phyloP scores from a whole-genome alignment of 192 early-diverging fungal genomes.

The Backusella circina region DNA sequence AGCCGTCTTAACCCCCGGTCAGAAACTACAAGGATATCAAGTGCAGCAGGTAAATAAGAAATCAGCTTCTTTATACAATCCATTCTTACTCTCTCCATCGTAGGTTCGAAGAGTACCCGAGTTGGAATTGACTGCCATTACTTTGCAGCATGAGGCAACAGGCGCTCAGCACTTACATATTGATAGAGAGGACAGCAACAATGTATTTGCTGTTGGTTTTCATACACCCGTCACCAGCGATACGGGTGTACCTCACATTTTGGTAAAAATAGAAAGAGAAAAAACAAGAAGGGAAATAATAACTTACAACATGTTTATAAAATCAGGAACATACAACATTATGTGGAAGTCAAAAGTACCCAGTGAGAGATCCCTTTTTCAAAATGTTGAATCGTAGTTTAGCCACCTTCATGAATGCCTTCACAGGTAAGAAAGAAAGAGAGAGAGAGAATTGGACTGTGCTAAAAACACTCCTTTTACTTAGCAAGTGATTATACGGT shows the following conservation, averaged over 20 bases:
- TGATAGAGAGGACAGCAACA: constrained; percentile 81
- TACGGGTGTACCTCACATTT: constrained; percentile 90
- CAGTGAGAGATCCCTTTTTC: constrained; percentile 98
- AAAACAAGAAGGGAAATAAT: background rate
- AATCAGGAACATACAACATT: constrained; percentile 84
- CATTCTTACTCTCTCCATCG: background rate
- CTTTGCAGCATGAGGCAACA: constrained; percentile 69
- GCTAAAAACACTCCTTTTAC: background rate
- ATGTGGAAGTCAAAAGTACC: constrained; percentile 83
- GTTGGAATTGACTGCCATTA: constrained; percentile 74
- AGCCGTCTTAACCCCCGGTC: constrained; percentile 6
- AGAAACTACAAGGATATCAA: constrained; percentile 15
- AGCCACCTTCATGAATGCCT: constrained; percentile 97
- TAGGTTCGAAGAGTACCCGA: constrained; percentile 63
- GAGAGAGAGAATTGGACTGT: background rate
- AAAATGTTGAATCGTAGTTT: constrained; percentile 96
- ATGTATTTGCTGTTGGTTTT: constrained; percentile 93
- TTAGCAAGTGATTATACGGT: constrained; percentile 80
- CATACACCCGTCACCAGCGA: constrained; percentile 77
- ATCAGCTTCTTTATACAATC: background rate
- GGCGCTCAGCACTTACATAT: constrained; percentile 91
- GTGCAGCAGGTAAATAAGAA: constrained; percentile 17
- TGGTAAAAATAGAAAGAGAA: constrained; percentile 33
- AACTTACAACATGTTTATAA: background rate
- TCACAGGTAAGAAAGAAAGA: constrained; percentile 58